Evolutionary conservation across 2,329 filamentous ascomycete genomes (phyloP).

Genomic region (Trichoderma sp.): DNA sequence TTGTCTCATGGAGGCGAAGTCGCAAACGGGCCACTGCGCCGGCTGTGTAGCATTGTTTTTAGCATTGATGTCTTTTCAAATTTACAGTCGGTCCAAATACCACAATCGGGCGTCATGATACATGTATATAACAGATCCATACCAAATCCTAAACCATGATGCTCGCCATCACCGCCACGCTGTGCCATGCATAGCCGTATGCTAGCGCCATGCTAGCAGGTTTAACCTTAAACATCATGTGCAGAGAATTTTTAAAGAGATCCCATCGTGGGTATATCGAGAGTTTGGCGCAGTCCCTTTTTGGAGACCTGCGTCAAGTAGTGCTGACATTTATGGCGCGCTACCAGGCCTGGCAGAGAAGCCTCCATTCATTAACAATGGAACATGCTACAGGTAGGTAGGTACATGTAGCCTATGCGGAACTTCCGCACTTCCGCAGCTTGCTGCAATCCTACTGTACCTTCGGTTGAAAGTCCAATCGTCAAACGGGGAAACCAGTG

Average conservation of each 20-base stretch:
- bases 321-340: not conserved
- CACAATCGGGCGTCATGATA: not conserved
- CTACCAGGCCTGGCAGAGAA: not conserved
- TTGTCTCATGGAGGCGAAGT: slow-evolving; percentile 17
- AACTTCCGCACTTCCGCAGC: not conserved
- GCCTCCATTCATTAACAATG: no score
- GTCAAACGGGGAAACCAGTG: not conserved
- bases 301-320: not conserved
- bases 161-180: not conserved
- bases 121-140: not conserved
- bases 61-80: not conserved
- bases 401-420: not conserved
- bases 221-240: not conserved
- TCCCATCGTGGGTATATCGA: not conserved
- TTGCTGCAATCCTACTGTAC: not conserved
- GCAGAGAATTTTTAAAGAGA: not conserved
- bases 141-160: not conserved
- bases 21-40: not conserved
- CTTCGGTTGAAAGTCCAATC: not conserved
- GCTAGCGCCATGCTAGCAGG: not conserved
- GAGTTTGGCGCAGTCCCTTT: not conserved
- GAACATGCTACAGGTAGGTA: no score
- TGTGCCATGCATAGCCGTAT: not conserved
- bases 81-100: not conserved
- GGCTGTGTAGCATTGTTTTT: not conserved